These are phyloP conservation scores for Epichloe bromicola DNA, from an alignment of 2,329 filamentous ascomycete species.

Conservation along the genomic window DNA sequence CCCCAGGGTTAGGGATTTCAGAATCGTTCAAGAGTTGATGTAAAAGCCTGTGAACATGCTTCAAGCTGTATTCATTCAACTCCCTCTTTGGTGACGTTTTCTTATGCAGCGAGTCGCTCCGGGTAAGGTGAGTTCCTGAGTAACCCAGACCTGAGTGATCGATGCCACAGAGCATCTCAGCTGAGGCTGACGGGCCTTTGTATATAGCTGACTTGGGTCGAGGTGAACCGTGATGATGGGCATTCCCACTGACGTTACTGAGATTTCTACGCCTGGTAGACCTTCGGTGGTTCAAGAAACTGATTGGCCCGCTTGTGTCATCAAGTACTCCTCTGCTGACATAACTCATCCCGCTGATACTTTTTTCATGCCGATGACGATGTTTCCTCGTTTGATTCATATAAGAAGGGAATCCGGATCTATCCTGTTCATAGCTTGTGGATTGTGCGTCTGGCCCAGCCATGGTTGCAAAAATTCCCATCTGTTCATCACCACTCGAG, in stretches of 20 bases:
- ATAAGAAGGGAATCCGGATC: conserved; percentile 57
- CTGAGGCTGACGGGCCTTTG: conserved; percentile 40
- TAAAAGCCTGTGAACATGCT: conserved; percentile 77
- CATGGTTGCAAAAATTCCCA: conserved; percentile 70
- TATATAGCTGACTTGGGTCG: conserved; percentile 46
- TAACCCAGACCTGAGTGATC: conserved; percentile 31
- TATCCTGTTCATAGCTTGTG: conserved; percentile 61
- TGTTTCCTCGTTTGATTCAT: conserved; percentile 64
- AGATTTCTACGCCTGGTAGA: conserved; percentile 64
- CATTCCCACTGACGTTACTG: conserved; percentile 64
- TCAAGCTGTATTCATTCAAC: conserved; percentile 73
- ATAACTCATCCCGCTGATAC: conserved; percentile 55
- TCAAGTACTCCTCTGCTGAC: conserved; percentile 54
- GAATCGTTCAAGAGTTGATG: conserved; percentile 72
- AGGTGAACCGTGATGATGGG: conserved; percentile 59
- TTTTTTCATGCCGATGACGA: conserved; percentile 61
- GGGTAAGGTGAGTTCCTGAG: conserved; percentile 41
- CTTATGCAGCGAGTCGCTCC: conserved; percentile 74
- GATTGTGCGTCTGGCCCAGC: conserved; percentile 52
- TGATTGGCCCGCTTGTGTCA: conserved; percentile 42
- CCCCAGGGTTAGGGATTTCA: conserved; percentile 54
- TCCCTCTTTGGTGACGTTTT: conserved; percentile 63
- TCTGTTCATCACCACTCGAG: conserved; percentile 84
- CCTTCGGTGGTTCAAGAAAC: conserved; percentile 46
- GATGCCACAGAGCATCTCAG: conserved; percentile 35